Percentiles rank a stretch among this genome's conserved stretches.
Evolutionary conservation across 495 filamentous ascomycete species (phyloP).

Genomic region (Collariella sp.): DNA sequence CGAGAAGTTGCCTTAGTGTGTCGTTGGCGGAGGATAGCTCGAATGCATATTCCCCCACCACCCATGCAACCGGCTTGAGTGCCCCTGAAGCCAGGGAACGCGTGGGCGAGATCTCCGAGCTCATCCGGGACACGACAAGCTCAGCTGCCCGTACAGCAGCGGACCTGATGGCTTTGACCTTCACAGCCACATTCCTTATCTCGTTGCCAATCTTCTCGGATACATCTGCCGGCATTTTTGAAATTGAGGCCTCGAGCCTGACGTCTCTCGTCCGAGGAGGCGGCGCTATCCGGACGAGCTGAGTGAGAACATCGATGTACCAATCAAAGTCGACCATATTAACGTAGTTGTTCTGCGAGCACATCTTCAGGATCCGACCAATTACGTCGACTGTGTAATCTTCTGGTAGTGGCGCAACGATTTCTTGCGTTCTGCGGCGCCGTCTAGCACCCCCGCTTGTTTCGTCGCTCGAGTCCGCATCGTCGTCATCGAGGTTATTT

Average conservation of each 20-base stretch:
- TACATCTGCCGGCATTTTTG: slow-evolving; percentile 40
- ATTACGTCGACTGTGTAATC: slow-evolving; percentile 78
- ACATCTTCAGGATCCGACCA: slow-evolving; percentile 75
- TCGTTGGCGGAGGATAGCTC: slow-evolving; percentile 55
- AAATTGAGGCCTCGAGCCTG: slow-evolving; percentile 35
- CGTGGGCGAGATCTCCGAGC: slow-evolving; percentile 33
- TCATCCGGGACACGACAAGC: slow-evolving; percentile 50
- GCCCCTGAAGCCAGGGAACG: slow-evolving; percentile 45
- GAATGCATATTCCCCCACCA: slow-evolving; percentile 76
- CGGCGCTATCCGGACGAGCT: slow-evolving; percentile 63
- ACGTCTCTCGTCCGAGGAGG: slow-evolving; percentile 36
- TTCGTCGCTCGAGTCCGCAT: slow-evolving; percentile 54
- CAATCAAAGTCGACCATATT: slow-evolving; percentile 88
- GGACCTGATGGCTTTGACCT: slow-evolving; percentile 68
- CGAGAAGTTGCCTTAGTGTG: slow-evolving; percentile 63
- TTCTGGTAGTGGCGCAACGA: slow-evolving; percentile 52
- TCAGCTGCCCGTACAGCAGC: slow-evolving; percentile 80
- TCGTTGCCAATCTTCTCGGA: slow-evolving; percentile 71
- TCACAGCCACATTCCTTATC: slow-evolving; percentile 81
- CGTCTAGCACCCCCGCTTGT: slow-evolving; percentile 37
- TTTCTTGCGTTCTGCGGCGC: slow-evolving; percentile 27
- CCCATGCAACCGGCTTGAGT: slow-evolving; percentile 67
- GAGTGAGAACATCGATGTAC: slow-evolving; percentile 81
- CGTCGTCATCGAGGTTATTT: slow-evolving; percentile 24
- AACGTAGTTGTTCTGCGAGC: slow-evolving; percentile 79